Conservation (phyloP, 2,329 filamentous ascomycete genomes). For the Paraconiothyrium brasiliense region DNA sequence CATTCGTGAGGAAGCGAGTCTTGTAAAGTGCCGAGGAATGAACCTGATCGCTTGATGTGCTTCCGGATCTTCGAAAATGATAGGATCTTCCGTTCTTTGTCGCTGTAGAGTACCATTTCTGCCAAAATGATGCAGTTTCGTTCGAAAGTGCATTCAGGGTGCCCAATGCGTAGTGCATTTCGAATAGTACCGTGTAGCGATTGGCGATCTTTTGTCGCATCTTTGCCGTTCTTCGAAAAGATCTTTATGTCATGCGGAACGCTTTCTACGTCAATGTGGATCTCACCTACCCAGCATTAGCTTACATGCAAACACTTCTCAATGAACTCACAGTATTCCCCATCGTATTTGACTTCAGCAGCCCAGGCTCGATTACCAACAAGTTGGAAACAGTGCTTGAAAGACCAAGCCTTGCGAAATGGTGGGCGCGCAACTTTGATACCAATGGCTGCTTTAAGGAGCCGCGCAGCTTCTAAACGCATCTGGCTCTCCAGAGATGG, state of each 20-base stretch:
- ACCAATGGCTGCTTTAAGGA: slow-evolving; percentile 52
- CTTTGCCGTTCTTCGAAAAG: slow-evolving; percentile 92
- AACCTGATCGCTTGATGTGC: slow-evolving; percentile 77
- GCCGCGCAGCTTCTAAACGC: slow-evolving; percentile 51
- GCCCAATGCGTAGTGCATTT: slow-evolving; percentile 70
- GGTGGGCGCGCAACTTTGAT: slow-evolving; percentile 57
- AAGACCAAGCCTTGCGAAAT: slow-evolving; percentile 60
- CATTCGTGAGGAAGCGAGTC: slow-evolving; percentile 70
- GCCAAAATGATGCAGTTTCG: slow-evolving; percentile 81
- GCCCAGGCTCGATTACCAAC: slow-evolving; percentile 69
- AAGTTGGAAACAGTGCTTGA: slow-evolving; percentile 78
- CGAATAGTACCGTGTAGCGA: slow-evolving; percentile 69
- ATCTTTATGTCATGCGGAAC: slow-evolving; percentile 71
- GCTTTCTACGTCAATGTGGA: slow-evolving; percentile 77
- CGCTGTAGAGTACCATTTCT: slow-evolving; percentile 81
- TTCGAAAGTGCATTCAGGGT: slow-evolving; percentile 66
- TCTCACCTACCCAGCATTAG: slow-evolving; percentile 59
- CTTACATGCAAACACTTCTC: background rate
- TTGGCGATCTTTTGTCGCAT: slow-evolving; percentile 77
- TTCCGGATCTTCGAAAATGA: slow-evolving; percentile 86
- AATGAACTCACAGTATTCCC: slow-evolving; percentile 65
- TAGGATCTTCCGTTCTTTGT: slow-evolving; percentile 70
- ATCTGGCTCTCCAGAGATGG: slow-evolving; percentile 40
- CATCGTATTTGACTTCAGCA: slow-evolving; percentile 84
- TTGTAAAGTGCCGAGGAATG: slow-evolving; percentile 70